phyloP scores from a whole-genome alignment of 495 filamentous ascomycete species.

The Neurospora tetrasperma region DNA sequence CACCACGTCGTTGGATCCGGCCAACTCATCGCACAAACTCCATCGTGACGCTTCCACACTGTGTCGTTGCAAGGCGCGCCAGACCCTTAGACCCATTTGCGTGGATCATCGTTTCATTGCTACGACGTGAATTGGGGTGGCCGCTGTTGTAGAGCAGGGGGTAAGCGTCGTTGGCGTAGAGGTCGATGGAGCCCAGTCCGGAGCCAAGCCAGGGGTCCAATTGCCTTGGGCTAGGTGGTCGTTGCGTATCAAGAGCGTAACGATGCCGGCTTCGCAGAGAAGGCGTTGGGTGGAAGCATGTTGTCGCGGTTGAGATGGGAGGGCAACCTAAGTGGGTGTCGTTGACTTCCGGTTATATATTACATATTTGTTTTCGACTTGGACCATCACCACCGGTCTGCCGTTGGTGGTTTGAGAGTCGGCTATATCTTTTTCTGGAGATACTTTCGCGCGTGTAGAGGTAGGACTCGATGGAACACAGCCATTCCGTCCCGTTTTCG shows the following conservation, averaged over 20 bases:
- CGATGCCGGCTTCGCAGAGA: neutral
- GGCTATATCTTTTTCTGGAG: neutral
- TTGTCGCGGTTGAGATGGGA: neutral
- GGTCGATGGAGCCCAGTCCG: neutral
- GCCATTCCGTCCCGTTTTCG: neutral
- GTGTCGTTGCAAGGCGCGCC: neutral
- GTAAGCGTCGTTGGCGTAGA: neutral
- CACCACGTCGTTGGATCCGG: neutral
- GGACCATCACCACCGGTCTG: neutral
- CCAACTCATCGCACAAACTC: neutral
- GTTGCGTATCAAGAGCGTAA: neutral
- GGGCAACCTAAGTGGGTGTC: neutral
- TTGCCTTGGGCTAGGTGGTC: neutral
- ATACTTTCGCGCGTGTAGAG: neutral
- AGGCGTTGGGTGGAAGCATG: neutral
- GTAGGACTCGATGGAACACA: neutral
- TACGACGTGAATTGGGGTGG: neutral
- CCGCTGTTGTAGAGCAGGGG: neutral
- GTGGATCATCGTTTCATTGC: too few species aligned
- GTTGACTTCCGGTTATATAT: neutral
- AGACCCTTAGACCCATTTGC: too few species aligned
- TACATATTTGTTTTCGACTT: neutral
- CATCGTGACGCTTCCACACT: neutral
- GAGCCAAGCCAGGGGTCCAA: neutral
- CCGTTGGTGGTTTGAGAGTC: neutral